Percentiles rank a stretch among this genome's conserved stretches.
Evolutionary conservation across 495 filamentous ascomycete species (phyloP).

Genomic region (Neurospora sublineolata): DNA sequence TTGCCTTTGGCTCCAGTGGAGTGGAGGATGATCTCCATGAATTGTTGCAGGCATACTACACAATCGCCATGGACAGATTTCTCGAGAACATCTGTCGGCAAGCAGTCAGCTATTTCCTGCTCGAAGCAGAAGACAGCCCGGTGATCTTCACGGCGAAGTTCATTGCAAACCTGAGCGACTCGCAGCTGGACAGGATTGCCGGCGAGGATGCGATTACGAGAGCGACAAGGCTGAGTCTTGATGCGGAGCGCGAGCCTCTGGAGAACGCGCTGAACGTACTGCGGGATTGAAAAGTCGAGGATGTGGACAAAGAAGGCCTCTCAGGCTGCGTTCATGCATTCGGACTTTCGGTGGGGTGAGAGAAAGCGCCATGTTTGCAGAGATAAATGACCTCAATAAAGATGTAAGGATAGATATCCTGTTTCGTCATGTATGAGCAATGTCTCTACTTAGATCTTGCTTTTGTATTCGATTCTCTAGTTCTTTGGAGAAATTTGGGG

Average conservation of each 20-base stretch:
- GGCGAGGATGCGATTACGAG: constrained; percentile 19
- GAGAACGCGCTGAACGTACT: constrained; percentile 16
- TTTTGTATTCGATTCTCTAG: background rate
- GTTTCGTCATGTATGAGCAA: background rate
- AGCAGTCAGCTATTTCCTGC: constrained; percentile 23
- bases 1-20: constrained; percentile 8
- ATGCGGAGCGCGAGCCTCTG: constrained; percentile 14
- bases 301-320: background rate
- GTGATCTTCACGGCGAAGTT: constrained; percentile 19
- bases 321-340: background rate
- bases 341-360: background rate
- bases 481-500: no score
- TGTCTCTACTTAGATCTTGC: background rate
- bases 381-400: constrained; percentile 29
- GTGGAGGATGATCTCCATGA: constrained; percentile 44
- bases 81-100: constrained; percentile 41
- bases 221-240: constrained; percentile 13
- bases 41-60: constrained; percentile 48
- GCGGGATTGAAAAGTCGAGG: background rate
- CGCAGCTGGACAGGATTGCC: constrained; percentile 28
- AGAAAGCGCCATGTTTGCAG: constrained; percentile 21
- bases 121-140: constrained; percentile 19
- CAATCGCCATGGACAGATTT: constrained; percentile 44
- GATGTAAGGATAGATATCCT: background rate
- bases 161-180: constrained; percentile 15